These are phyloP conservation scores for Puccinia coronata DNA, from an alignment of 1,284 basidiomycete species.

Conservation along the genomic window DNA sequence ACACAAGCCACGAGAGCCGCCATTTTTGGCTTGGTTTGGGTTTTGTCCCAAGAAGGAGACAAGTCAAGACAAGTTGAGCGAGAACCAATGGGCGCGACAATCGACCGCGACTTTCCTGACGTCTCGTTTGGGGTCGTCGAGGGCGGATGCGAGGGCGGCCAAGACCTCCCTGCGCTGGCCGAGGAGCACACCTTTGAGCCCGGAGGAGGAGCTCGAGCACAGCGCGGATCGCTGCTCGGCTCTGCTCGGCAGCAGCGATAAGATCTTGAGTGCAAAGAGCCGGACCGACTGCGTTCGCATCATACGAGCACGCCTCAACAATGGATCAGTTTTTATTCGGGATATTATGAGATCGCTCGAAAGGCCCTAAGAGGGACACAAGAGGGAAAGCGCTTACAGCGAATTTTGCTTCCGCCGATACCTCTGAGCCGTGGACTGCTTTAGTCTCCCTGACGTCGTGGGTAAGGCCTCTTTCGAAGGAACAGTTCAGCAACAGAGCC, in stretches of 20 bases:
- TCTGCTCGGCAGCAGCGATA: constrained; percentile 19
- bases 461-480: constrained; percentile 1
- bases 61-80: constrained; percentile 16
- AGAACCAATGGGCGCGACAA: constrained; percentile 66
- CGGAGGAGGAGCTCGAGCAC: background rate
- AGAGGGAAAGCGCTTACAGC: background rate
- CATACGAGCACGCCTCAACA: background rate
- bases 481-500: constrained; percentile 70
- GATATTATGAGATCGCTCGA: background rate
- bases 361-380: background rate
- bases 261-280: constrained; percentile 18
- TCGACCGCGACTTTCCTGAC: constrained; percentile 85
- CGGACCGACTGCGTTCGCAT: background rate
- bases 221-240: background rate
- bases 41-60: background rate
- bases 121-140: constrained; percentile 79
- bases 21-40: too few relatives aligned
- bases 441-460: constrained; percentile 5
- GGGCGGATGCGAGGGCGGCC: constrained; percentile 69
- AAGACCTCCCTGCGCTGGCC: constrained; percentile 71
- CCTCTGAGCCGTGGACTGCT: background rate
- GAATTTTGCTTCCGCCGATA: background rate
- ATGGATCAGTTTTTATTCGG: background rate
- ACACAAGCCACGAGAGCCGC: too few relatives aligned
- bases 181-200: background rate